Evolutionary conservation across 495 filamentous ascomycete genomes (phyloP).

Genomic region (Cetradonia linearis): DNA sequence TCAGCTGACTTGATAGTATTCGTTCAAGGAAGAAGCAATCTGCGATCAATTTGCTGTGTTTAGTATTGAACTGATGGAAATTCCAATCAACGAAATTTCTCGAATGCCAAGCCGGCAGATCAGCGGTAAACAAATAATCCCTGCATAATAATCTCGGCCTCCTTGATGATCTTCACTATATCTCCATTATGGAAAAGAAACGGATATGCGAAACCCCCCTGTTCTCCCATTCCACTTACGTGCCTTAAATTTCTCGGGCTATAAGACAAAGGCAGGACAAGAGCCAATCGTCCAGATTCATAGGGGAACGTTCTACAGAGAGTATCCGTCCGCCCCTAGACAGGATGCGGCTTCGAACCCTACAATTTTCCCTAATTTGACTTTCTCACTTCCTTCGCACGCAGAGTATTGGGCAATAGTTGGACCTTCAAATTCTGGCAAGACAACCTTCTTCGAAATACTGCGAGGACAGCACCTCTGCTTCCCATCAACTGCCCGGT

Average conservation of each 20-base stretch:
- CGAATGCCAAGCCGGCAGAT: slow-evolving; percentile 22
- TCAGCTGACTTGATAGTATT: neutral
- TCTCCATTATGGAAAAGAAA: slow-evolving; percentile 2
- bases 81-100: slow-evolving; percentile 22
- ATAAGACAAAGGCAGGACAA: slow-evolving; percentile 13
- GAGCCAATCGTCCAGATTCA: slow-evolving; percentile 59
- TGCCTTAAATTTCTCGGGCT: neutral
- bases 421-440: slow-evolving; percentile 57
- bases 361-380: slow-evolving; percentile 57
- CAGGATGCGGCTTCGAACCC: slow-evolving; percentile 39
- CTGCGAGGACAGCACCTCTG: slow-evolving; percentile 64
- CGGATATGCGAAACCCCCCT: slow-evolving; percentile 26
- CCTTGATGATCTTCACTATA: neutral
- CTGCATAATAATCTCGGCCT: neutral
- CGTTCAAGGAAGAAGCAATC: neutral
- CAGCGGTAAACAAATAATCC: slow-evolving; percentile 3
- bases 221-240: slow-evolving; percentile 8
- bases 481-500: slow-evolving; percentile 59
- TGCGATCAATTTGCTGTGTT: neutral
- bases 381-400: slow-evolving; percentile 51
- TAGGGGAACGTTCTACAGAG: slow-evolving; percentile 71
- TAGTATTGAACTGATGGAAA: neutral
- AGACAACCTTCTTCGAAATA: slow-evolving; percentile 67
- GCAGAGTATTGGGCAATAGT: slow-evolving; percentile 60
- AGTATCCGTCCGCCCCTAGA: slow-evolving; percentile 50